Evolutionary conservation across 768 basidiomycete species (phyloP), one percentile per base, ranked within the genome.

Genomic region (Mycena galopus): DNA sequence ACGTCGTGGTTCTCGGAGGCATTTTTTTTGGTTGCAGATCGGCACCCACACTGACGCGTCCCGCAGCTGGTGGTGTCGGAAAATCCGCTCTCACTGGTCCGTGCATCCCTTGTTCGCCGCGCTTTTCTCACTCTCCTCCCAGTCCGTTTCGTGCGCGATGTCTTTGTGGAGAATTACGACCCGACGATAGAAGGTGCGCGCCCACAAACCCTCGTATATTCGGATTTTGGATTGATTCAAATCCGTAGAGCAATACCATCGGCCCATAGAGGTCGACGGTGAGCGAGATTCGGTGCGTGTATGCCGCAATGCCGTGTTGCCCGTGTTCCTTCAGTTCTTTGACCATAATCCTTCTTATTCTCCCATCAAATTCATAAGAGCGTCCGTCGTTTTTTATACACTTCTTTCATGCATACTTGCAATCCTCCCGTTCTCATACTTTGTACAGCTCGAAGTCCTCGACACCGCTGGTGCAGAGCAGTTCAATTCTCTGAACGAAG

Each of bases 401-500:
- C 3, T 25, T 25, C n/a, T 19, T 25, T 51, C 65, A 33, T 6
- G 66, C 62, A 25, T 58, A 37, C 66, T 47, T 67, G 33, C 60
- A 39, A 53, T 59, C 47, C 60, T 29, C 29, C 33, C 67, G 7
- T 19, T 56, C 62, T 65, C 65, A 74, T 65, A 21, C 27, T 59
- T 23, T 37, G 58, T 69, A 32, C 76, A 95, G 94, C 88, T 95
- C 64, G 92, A 95, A 79, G 90, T 95, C 62, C 81, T 94, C 67
- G 94, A 95, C 79, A 95, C 94, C 14, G 94, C 94, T 27, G 94
- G 94, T 16, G 91, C 92, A n/a, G 94, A 95, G 76, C 94, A 95
- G 80, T 95, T 95, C 80, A 93, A 87, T 19, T 91, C 92, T 11
- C 83, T 95, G 63, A 94, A 93, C 73, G 94, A 95, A 81, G 84